phyloP scores from a whole-genome alignment of 1,139 yeast species.

The Pichia sp. region DNA sequence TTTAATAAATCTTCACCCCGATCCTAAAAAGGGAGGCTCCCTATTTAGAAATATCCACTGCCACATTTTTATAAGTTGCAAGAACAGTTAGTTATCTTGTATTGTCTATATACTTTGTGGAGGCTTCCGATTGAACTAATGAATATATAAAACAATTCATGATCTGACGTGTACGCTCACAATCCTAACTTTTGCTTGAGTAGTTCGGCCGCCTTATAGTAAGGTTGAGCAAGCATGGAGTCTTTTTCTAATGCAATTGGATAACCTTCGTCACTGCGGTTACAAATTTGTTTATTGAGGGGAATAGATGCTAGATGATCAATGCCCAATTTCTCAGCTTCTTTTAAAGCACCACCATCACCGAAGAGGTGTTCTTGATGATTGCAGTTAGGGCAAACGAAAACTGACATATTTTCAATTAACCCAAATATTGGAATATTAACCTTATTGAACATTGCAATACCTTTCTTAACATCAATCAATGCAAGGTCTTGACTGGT shows the following conservation, averaged over 20 bases:
- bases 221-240: slow-evolving; percentile 34
- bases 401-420: slow-evolving; percentile 81
- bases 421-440: slow-evolving; percentile 69
- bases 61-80: slow-evolving; percentile 1
- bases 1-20: too few relatives aligned
- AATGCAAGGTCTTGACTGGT: slow-evolving; percentile 87
- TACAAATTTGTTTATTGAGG: slow-evolving; percentile 54
- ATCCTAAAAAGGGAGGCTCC: too few relatives aligned
- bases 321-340: slow-evolving; percentile 47
- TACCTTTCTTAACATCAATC: slow-evolving; percentile 76
- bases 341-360: slow-evolving; percentile 52
- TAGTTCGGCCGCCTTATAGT: slow-evolving; percentile 41
- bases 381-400: slow-evolving; percentile 66
- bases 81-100: too few relatives aligned
- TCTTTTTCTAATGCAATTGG: slow-evolving; percentile 54
- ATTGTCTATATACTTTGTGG: too few relatives aligned
- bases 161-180: background rate
- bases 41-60: too few relatives aligned
- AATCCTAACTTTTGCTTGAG: slow-evolving; percentile 21
- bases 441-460: slow-evolving; percentile 70
- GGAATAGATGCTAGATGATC: slow-evolving; percentile 64
- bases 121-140: too few relatives aligned
- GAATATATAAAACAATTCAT: too few relatives aligned
- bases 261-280: slow-evolving; percentile 55
- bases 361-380: slow-evolving; percentile 78